Base-by-base conservation (phyloP, 2,329 filamentous ascomycete species). In the Thielaviopsis ethacetica region DNA sequence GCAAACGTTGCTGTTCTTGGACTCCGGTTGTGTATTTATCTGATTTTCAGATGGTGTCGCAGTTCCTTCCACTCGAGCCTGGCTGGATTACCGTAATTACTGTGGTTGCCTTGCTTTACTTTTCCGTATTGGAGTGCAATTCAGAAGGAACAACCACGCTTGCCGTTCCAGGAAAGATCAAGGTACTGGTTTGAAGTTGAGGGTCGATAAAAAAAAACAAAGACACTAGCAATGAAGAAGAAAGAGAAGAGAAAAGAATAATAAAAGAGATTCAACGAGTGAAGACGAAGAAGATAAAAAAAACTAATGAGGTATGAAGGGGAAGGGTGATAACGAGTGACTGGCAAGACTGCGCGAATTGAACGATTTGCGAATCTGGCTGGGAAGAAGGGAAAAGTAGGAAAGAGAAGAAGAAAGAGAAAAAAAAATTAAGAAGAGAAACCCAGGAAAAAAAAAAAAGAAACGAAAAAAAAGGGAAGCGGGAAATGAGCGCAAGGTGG, bases 241-340 rank as follows among this genome's bases (percentile, higher is more conserved):
- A 24, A 44, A 38, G 2, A 50, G 22, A 51, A 51, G 41, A 41
- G 6, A 54, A 34, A 54, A 53, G 15, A 41, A 30, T 5, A 60
- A 53, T 52, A 49, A 26, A 55, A 51, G 12, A n/a, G 53, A 51
- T 2, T 5, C 17, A 49, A n/a, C 38, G 38, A 44, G 38, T 2
- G 49, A 52, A 52, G 21, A 52, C 21, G 49, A 22, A 24, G 49
- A 52, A 19, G 41, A 50, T 15, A 22, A 26, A 30, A 34, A 51
- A 22, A 19, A 56, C n/a, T 15, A n/a, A 44, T 26, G 6, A 6
- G 24, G 3, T 17, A n/a, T 5, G 38, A n/a, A n/a, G 38, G 38
- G 38, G 38, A 17, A 10, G 38, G 38, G 38, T 7, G 5, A n/a
- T 3, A 59, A 59, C 59, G 59, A 61, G 34, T 59, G 59, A 61